Conservation (phyloP, 2,329 filamentous ascomycete genomes). For the Boeremia lycopersici region DNA sequence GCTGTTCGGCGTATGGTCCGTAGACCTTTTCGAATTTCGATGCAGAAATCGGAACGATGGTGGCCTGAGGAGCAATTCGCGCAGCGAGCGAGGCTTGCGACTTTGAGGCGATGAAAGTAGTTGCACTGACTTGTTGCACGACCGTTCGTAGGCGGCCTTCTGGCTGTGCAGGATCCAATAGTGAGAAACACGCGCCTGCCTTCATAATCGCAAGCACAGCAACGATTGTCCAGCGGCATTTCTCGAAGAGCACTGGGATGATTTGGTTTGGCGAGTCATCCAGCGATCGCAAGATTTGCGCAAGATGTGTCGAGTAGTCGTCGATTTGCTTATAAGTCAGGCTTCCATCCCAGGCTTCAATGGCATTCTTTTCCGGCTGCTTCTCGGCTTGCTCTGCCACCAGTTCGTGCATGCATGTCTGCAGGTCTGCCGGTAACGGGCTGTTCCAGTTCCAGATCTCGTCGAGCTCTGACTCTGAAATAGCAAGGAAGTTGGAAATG, state of each 20-base stretch:
- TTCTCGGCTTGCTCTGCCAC: conserved; percentile 48
- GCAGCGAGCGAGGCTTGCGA: conserved; percentile 36
- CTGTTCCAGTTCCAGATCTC: conserved; percentile 58
- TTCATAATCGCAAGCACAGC: conserved; percentile 50
- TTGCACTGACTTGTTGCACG: conserved; percentile 38
- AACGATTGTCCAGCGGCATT: conserved; percentile 48
- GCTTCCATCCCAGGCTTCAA: conserved; percentile 47
- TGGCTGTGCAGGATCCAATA: conserved; percentile 46
- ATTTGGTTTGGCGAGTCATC: conserved; percentile 37
- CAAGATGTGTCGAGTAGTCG: conserved; percentile 40
- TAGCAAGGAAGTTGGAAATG: conserved; percentile 24
- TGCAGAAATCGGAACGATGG: conserved; percentile 42
- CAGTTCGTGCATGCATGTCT: conserved; percentile 57
- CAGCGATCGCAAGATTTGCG: conserved; percentile 31
- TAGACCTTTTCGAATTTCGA: conserved; percentile 40
- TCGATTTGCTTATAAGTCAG: conserved; percentile 46
- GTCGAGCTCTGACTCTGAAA: conserved; percentile 48
- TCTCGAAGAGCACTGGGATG: conserved; percentile 50
- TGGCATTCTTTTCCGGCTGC: conserved; percentile 45
- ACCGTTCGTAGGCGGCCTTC: conserved; percentile 42
- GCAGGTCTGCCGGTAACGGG: conserved; percentile 50
- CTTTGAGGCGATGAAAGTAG: conserved; percentile 37
- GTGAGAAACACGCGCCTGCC: conserved; percentile 45
- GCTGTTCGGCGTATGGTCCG: conserved; percentile 34
- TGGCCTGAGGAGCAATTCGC: conserved; percentile 36